A percentile compares a stretch with the other conserved stretches of the same genome.
Evolutionary conservation across 768 basidiomycete species (phyloP).

Genomic region (Lactifluus subvellereus): DNA sequence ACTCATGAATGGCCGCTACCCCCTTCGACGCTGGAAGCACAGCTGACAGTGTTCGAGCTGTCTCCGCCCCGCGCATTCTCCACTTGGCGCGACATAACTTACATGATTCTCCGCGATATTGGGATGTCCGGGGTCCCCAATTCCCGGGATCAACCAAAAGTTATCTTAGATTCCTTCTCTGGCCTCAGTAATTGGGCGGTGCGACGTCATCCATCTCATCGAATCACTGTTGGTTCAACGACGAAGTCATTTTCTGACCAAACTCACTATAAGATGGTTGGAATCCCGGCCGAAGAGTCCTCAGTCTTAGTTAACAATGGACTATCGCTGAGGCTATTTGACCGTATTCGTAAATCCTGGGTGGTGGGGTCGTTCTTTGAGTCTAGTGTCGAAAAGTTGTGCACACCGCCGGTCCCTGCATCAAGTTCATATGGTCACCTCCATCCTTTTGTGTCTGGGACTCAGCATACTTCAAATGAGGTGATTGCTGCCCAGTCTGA

Average conservation of each 20-base stretch:
- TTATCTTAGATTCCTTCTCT: not conserved
- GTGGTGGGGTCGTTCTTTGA: not conserved
- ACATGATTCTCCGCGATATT: slow-evolving; percentile 4
- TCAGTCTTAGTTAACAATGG: not conserved
- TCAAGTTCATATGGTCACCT: slow-evolving; percentile 2
- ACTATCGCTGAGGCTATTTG: not conserved
- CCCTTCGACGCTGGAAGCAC: not conserved
- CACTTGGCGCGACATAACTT: slow-evolving; percentile 3
- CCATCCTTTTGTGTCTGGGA: not conserved
- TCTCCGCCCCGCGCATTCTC: not conserved
- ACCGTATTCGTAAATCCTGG: not conserved
- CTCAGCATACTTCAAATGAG: slow-evolving; percentile 35
- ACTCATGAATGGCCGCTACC: not conserved
- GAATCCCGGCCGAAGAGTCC: slow-evolving; percentile 1
- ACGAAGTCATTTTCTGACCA: slow-evolving; percentile 4
- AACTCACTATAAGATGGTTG: not conserved
- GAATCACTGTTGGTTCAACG: slow-evolving; percentile 2
- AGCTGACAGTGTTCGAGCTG: slow-evolving; percentile 7
- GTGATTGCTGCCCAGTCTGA: slow-evolving; percentile 38
- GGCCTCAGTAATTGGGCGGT: not conserved
- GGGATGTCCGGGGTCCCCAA: slow-evolving; percentile 32
- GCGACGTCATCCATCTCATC: not conserved
- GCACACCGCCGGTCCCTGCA: not conserved
- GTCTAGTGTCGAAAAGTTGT: not conserved
- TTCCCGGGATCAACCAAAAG: slow-evolving; percentile 9